Evolutionary conservation across 441 rosid species (phyloP), one percentile per base, ranked within the genome.

Genomic region (Gossypium schwendimanii): DNA sequence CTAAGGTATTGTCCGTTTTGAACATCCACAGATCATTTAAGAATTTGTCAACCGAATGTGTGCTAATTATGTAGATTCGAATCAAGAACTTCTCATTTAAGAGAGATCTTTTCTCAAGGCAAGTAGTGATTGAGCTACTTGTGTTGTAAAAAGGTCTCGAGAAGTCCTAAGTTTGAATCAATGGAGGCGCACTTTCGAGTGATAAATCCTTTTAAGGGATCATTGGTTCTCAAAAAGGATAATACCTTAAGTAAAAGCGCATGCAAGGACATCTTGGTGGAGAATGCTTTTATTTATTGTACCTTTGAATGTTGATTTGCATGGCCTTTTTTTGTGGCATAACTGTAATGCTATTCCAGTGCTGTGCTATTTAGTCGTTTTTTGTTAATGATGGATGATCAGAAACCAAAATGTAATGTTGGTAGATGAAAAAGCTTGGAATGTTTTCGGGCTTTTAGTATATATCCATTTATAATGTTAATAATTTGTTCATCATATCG

Each of bases 401-500:
- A 36, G 6, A n/a, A 63, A 4, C 4, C 2, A 4, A 36, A 36
- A 4, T 3, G 41, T 18, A 39, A 4, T 63, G 50, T 18, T 63
- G 4, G 50, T 17, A 17, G 17, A 18, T 12, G 68, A 23, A 24
- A 63, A 18, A 2, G 7, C 47, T 45, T 44, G 54, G 17, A 10
- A 3, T 23, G 10, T 7, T 44, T 64, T 64, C 20, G 21, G 15
- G 47, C 6, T 63, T 41, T 44, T 58, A 3, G 60, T 54, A 54
- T 18, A 9, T 58, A 24, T 24, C 12, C 9, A 58, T 59, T 47
- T 66, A 31, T 36, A 5, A 39, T 53, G 12, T 50, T 72, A 4
- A 53, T 65, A 31, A 6, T 69, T 20, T 26, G 20, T 58, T 62
- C 6, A 3, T 76, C 61, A 84, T 58, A 45, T 50, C 36, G 7